phyloP scores from a whole-genome alignment of 2,329 filamentous ascomycete species.

The Tolypocladium capitatum region DNA sequence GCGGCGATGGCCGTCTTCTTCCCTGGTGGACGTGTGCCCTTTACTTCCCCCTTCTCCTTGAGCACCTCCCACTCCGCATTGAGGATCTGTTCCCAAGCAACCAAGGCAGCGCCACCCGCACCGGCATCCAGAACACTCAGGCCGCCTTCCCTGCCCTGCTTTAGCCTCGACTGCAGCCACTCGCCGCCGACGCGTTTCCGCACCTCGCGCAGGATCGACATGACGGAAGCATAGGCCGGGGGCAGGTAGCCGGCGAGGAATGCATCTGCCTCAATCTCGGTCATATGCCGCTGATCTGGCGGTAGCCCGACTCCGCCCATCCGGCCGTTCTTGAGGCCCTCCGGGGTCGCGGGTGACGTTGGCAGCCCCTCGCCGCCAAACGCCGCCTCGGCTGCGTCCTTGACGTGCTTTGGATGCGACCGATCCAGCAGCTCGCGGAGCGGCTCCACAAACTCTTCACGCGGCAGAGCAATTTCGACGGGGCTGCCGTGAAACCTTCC shows the following conservation, averaged over 20 bases:
- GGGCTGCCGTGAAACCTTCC: conserved; percentile 66
- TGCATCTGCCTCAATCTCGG: conserved; percentile 60
- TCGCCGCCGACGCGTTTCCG: conserved; percentile 56
- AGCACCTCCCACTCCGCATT: conserved; percentile 70
- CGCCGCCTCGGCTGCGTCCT: conserved; percentile 53
- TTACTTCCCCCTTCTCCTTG: conserved; percentile 32
- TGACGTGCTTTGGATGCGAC: conserved; percentile 61
- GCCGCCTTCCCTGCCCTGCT: conserved; percentile 39
- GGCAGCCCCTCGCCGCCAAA: conserved; percentile 72
- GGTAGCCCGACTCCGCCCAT: conserved; percentile 54
- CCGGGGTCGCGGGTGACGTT: conserved; percentile 59
- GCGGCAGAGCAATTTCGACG: conserved; percentile 62
- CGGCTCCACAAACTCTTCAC: conserved; percentile 53
- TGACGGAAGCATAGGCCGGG: conserved; percentile 54
- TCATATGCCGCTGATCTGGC: conserved; percentile 53
- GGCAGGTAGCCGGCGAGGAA: conserved; percentile 59
- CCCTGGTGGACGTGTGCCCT: conserved; percentile 40
- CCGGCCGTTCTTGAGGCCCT: conserved; percentile 37
- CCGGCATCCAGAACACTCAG: conserved; percentile 63
- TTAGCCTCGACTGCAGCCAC: conserved; percentile 55
- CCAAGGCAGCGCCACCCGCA: conserved; percentile 56
- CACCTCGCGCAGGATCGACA: conserved; percentile 58
- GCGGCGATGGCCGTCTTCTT: conserved; percentile 73
- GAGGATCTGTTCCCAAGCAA: conserved; percentile 67
- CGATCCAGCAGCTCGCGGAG: conserved; percentile 55